A percentile compares a stretch with the other conserved stretches of the same genome.
Conservation (phyloP, 2,329 filamentous ascomycete genomes). For the Cordyceps javanica region DNA sequence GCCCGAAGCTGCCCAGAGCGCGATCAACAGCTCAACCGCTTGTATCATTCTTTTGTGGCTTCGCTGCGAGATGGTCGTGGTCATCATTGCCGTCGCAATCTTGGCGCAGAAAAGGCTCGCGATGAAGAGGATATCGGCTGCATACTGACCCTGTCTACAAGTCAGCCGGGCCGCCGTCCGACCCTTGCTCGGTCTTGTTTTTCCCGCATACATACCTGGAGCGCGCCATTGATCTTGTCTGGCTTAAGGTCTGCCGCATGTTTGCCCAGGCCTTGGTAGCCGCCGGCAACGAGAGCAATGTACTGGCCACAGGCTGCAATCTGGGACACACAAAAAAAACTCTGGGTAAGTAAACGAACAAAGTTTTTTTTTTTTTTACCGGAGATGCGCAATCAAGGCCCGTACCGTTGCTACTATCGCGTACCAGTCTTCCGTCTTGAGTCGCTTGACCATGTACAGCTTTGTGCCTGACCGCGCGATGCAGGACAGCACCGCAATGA, state of each 20-base stretch:
- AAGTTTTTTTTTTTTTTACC: too few species aligned
- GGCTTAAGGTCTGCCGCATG: constrained; percentile 16
- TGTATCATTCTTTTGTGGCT: constrained; percentile 19
- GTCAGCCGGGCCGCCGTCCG: background rate
- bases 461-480: constrained; percentile 23
- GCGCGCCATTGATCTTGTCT: constrained; percentile 16
- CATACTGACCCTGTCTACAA: constrained; percentile 19
- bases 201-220: constrained; percentile 24
- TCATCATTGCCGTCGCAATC: constrained; percentile 21
- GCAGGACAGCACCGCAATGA: constrained; percentile 22
- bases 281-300: constrained; percentile 16
- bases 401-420: constrained; percentile 21
- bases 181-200: background rate
- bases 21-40: constrained; percentile 17
- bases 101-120: constrained; percentile 22
- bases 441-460: constrained; percentile 23
- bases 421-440: constrained; percentile 22
- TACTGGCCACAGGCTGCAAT: constrained; percentile 15
- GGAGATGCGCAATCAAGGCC: too few species aligned
- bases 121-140: constrained; percentile 21
- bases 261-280: constrained; percentile 21
- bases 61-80: constrained; percentile 20
- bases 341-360: background rate
- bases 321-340: background rate
- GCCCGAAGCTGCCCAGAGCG: constrained; percentile 20